phyloP scores from a whole-genome alignment of 768 basidiomycete species.

The Podaxis sp. region DNA sequence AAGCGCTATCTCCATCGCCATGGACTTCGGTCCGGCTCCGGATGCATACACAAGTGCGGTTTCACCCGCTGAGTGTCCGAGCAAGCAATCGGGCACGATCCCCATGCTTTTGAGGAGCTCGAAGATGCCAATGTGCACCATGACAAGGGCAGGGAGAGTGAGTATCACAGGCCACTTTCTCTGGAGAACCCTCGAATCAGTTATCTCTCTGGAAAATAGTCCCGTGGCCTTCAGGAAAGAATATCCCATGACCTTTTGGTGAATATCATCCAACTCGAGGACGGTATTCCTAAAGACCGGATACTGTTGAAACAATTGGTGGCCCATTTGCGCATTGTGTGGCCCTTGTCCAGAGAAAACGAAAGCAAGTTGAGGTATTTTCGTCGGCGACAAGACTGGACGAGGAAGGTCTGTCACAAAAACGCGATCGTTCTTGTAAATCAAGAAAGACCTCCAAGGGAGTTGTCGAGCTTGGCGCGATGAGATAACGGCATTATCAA shows the following conservation, averaged over 20 bases:
- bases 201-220: conserved; percentile 27
- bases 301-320: conserved; percentile 27
- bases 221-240: conserved; percentile 36
- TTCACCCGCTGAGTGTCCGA: conserved; percentile 52
- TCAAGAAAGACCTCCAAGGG: conserved; percentile 29
- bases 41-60: conserved; percentile 42
- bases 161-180: conserved; percentile 33
- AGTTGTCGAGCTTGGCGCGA: conserved; percentile 30
- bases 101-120: conserved; percentile 37
- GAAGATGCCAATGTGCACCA: conserved; percentile 45
- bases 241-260: conserved; percentile 26
- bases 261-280: conserved; percentile 33
- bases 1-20: conserved; percentile 43
- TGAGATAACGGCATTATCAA: conserved; percentile 17
- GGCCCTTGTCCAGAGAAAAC: conserved; percentile 27
- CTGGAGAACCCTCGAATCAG: conserved; percentile 15
- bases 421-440: conserved; percentile 32
- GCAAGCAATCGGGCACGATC: conserved; percentile 33
- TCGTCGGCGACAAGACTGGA: conserved; percentile 26
- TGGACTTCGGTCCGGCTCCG: conserved; percentile 35
- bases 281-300: conserved; percentile 37
- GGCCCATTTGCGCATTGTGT: conserved; percentile 27
- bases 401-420: conserved; percentile 24
- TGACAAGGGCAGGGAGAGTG: conserved; percentile 39
- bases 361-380: conserved; percentile 29